A percentile compares a stretch with the other conserved stretches of the same genome.
These are phyloP conservation scores for Colletotrichum lentis DNA, from an alignment of 2,329 filamentous ascomycete species.

Conservation along the genomic window DNA sequence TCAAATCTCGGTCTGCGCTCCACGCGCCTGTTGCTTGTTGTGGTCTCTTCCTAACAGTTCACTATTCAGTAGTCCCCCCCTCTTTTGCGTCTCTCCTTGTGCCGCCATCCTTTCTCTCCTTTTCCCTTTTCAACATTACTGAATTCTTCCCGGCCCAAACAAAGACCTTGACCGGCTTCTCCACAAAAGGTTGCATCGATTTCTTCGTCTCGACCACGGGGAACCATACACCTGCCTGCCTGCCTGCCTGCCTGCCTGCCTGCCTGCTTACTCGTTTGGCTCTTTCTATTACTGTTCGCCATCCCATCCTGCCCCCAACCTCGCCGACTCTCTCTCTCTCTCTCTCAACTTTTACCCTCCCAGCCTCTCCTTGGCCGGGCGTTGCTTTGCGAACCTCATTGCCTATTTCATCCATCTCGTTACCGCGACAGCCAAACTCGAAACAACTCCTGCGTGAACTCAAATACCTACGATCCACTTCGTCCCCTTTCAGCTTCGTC, in stretches of 20 bases:
- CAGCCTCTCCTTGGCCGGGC: slow-evolving; percentile 19
- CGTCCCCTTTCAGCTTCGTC: slow-evolving; percentile 9
- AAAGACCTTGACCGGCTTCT: slow-evolving; percentile 26
- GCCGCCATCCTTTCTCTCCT: not conserved
- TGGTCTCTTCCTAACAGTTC: slow-evolving; percentile 22
- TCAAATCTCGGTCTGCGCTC: slow-evolving; percentile 35
- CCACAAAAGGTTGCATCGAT: slow-evolving; percentile 35
- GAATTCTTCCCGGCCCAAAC: not conserved
- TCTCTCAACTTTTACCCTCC: not conserved
- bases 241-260: not conserved
- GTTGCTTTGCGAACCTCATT: slow-evolving; percentile 1
- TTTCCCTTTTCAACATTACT: not conserved
- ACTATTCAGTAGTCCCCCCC: not conserved
- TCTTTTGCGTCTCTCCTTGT: slow-evolving; percentile 9
- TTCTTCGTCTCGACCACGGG: slow-evolving; percentile 35
- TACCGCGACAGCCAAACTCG: slow-evolving; percentile 10
- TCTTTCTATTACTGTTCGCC: slow-evolving; percentile 27
- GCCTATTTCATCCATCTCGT: not conserved
- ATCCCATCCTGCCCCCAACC: not conserved
- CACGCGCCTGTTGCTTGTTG: slow-evolving; percentile 34
- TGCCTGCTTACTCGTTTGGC: slow-evolving; percentile 9
- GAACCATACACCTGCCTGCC: slow-evolving; percentile 19
- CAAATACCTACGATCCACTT: not conserved
- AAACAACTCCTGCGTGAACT: not conserved
- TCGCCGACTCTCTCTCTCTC: not conserved